Percentiles rank a stretch among this genome's conserved stretches.
Evolutionary conservation across 352 stramenopile species (phyloP).

Genomic region (Elongisporangium anandrum): DNA sequence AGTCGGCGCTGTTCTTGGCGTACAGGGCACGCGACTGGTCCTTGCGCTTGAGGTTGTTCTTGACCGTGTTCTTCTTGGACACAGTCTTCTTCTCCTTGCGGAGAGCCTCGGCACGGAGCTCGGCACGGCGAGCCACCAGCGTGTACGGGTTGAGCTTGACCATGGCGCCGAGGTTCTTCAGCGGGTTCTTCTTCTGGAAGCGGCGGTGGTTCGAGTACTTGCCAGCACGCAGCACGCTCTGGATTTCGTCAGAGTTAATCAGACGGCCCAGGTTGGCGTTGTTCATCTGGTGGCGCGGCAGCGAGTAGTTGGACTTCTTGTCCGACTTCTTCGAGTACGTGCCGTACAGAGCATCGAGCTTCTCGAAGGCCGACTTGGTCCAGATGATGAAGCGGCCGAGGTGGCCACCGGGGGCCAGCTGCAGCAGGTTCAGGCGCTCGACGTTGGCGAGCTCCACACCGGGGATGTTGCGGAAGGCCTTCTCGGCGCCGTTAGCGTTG

Average conservation of each 20-base stretch:
- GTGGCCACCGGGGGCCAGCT: conserved; percentile 97
- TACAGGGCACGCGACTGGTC: conserved; percentile 73
- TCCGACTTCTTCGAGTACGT: conserved; percentile 88
- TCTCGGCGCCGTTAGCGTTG: conserved; percentile 91
- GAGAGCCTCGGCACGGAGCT: conserved; percentile 83
- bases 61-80: conserved; percentile 80
- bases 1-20: conserved; percentile 80
- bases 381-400: conserved; percentile 99
- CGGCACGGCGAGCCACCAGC: conserved; percentile 87
- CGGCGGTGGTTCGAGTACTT: conserved; percentile 89
- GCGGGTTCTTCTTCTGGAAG: conserved; percentile 97
- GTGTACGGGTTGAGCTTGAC: conserved; percentile 98
- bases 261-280: conserved; percentile 98
- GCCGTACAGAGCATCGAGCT: conserved; percentile 96
- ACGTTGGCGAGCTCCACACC: conserved; percentile 97
- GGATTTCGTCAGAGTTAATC: conserved; percentile 99
- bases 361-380: conserved; percentile 97
- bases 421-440: conserved; percentile 97
- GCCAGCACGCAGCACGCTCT: conserved; percentile 94
- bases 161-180: conserved; percentile 94
- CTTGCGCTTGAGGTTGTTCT: conserved; percentile 68
- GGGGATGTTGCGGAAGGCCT: conserved; percentile 97
- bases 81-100: conserved; percentile 89
- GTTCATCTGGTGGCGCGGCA: conserved; percentile 94
- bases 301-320: conserved; percentile 90